Conservation (phyloP, 768 basidiomycete species). For the Kwoniella shandongensis region DNA sequence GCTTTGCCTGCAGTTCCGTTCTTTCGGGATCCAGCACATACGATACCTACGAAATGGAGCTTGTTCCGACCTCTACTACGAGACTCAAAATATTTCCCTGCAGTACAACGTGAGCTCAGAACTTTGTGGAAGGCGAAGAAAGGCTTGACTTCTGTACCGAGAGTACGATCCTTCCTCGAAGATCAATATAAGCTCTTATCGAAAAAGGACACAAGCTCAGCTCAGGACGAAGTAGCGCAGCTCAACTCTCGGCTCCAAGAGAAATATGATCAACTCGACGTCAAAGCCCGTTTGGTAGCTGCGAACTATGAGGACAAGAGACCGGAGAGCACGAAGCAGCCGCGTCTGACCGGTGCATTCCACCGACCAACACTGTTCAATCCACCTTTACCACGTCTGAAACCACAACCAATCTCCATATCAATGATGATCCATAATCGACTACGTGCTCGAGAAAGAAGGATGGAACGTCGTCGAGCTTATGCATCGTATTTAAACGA, state of each 20-base stretch:
- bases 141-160: constrained; percentile 19
- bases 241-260: neutral
- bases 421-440: constrained; percentile 67
- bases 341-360: constrained; percentile 70
- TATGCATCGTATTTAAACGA: constrained; percentile 23
- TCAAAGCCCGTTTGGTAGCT: too few relatives aligned
- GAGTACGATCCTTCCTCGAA: constrained; percentile 9
- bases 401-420: constrained; percentile 73
- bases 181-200: constrained; percentile 13
- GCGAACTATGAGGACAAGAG: neutral
- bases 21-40: constrained; percentile 68
- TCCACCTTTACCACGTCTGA: constrained; percentile 72
- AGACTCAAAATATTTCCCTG: constrained; percentile 34
- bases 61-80: constrained; percentile 71
- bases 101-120: constrained; percentile 14
- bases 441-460: constrained; percentile 56
- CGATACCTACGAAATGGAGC: constrained; percentile 72
- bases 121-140: constrained; percentile 16
- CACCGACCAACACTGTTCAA: constrained; percentile 67
- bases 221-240: neutral
- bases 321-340: neutral
- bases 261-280: constrained; percentile 39
- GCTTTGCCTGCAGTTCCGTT: constrained; percentile 61
- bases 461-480: constrained; percentile 51
- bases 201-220: neutral